These are phyloP conservation scores for Peterozyma xylosa DNA, from an alignment of 805 yeast species.

Conservation along the genomic window DNA sequence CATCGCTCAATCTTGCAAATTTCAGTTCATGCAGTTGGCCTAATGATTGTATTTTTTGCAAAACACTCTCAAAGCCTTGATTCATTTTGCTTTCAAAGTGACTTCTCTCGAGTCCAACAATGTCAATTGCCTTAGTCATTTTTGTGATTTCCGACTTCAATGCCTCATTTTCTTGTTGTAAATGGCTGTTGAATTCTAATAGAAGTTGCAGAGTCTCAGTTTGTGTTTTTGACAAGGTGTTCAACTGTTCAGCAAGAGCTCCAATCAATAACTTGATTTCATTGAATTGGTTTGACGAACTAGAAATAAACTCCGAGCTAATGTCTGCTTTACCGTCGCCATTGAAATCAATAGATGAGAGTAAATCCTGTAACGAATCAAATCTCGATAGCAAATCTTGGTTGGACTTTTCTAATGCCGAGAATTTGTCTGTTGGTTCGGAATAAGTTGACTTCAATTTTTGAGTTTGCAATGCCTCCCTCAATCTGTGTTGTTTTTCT, in stretches of 20 bases:
- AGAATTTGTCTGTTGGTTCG: conserved; percentile 1
- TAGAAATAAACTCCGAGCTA: neutral
- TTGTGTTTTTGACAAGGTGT: conserved; percentile 2
- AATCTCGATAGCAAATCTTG: conserved; percentile 5
- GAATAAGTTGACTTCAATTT: neutral
- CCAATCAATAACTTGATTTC: neutral
- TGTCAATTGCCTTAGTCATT: conserved; percentile 2
- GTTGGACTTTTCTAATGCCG: conserved; percentile 1
- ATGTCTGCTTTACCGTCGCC: neutral
- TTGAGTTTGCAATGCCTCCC: conserved; percentile 2
- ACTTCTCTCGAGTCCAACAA: conserved; percentile 3
- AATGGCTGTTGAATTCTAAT: conserved; percentile 31
- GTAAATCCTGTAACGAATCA: conserved; percentile 1
- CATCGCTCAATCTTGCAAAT: conserved; percentile 7
- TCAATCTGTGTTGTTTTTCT: conserved; percentile 13
- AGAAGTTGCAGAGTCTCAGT: conserved; percentile 14
- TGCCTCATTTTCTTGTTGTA: conserved; percentile 19
- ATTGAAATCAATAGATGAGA: neutral
- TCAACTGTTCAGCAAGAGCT: neutral
- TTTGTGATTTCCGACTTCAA: conserved; percentile 9
- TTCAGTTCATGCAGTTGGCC: conserved; percentile 4
- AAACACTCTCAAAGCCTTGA: conserved; percentile 1
- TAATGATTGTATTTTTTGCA: conserved; percentile 2
- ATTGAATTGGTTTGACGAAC: neutral
- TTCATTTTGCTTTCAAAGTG: neutral